Evolutionary conservation across 2,329 filamentous ascomycete genomes (phyloP).

Genomic region (Nannizziopsis barbatae): DNA sequence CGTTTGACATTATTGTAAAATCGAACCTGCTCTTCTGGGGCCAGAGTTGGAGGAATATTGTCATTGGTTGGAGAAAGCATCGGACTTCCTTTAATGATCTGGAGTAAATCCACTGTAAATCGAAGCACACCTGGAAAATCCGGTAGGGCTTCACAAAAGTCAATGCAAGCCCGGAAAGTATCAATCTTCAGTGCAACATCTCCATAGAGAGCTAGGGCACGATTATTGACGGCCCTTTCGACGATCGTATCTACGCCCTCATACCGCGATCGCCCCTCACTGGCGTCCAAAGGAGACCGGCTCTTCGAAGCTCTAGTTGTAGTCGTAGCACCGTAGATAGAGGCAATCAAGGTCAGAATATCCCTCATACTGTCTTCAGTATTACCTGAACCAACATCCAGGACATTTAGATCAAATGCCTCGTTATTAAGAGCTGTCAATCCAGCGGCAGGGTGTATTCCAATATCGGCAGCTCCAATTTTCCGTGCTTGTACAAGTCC

Average conservation of each 20-base stretch:
- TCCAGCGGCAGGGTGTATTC: conserved; percentile 85
- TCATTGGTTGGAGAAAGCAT: conserved; percentile 58
- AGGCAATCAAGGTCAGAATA: conserved; percentile 29
- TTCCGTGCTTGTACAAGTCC: conserved; percentile 85
- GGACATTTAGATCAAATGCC: conserved; percentile 34
- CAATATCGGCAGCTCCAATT: conserved; percentile 86
- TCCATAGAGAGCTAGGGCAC: conserved; percentile 51
- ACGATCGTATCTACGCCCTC: conserved; percentile 31
- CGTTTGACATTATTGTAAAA: conserved; percentile 77
- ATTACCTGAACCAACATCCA: conserved; percentile 32
- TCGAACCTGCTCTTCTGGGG: conserved; percentile 71
- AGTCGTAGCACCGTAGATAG: conserved; percentile 33
- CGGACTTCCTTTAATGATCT: conserved; percentile 63
- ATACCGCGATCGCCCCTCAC: conserved; percentile 19
- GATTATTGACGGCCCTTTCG: conserved; percentile 37
- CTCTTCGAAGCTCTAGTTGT: conserved; percentile 14
- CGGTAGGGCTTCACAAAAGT: conserved; percentile 84
- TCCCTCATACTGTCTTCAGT: conserved; percentile 34
- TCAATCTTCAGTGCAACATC: conserved; percentile 72
- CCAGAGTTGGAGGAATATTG: conserved; percentile 58
- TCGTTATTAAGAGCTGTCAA: conserved; percentile 58
- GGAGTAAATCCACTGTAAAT: conserved; percentile 73
- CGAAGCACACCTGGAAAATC: conserved; percentile 83
- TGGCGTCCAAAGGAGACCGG: conserved; percentile 11
- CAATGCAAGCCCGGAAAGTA: conserved; percentile 78